These are phyloP conservation scores for Myxozyma vanderwaltii DNA, from an alignment of 805 yeast species.

Conservation along the genomic window DNA sequence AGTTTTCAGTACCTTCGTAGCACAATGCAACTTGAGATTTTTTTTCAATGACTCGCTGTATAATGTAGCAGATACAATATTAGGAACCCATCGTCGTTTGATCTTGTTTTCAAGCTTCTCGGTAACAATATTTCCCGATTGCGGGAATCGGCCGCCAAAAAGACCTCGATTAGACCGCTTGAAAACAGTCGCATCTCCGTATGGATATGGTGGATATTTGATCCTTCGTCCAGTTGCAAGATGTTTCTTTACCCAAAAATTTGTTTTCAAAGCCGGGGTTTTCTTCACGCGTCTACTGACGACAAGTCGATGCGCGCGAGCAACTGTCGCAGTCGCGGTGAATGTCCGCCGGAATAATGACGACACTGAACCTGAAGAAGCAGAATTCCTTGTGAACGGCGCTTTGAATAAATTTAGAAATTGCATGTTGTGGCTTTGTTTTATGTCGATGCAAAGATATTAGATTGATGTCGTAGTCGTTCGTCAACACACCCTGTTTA, in stretches of 20 bases:
- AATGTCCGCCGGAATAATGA: conserved; percentile 2
- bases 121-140: conserved; percentile 74
- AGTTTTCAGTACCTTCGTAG: conserved; percentile 81
- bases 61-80: conserved; percentile 69
- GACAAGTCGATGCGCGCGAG: conserved; percentile 15
- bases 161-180: conserved; percentile 86
- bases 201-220: conserved; percentile 67
- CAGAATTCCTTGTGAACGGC: neutral
- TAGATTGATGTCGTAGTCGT: too few relatives aligned
- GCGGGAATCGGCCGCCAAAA: conserved; percentile 83
- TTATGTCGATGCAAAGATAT: neutral
- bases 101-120: conserved; percentile 69
- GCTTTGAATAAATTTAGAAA: neutral
- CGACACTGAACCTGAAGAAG: conserved; percentile 17
- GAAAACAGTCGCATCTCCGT: conserved; percentile 74
- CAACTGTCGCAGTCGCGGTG: neutral
- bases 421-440: neutral
- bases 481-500: too few relatives aligned
- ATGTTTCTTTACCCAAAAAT: conserved; percentile 29
- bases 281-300: conserved; percentile 23
- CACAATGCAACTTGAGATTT: conserved; percentile 60
- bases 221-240: conserved; percentile 24
- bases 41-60: conserved; percentile 81
- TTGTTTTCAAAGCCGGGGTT: conserved; percentile 22
- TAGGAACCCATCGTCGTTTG: conserved; percentile 77